A percentile compares a stretch with the other conserved stretches of the same genome.
Evolutionary conservation across 2,329 filamentous ascomycete species (phyloP).

Genomic region (Pseudogymnoascus sp.): DNA sequence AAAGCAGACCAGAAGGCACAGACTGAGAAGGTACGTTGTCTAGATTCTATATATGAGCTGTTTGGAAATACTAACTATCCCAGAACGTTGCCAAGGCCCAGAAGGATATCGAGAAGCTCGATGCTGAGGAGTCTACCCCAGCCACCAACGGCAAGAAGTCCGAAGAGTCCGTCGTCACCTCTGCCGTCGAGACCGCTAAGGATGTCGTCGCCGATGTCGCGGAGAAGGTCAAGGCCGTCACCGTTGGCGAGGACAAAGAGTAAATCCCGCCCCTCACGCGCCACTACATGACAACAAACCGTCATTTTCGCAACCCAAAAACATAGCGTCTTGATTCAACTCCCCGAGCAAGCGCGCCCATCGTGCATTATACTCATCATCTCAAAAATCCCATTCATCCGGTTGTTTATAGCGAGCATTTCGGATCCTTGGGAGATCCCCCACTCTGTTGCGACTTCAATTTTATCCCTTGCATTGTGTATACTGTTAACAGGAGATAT

Average conservation of each 20-base stretch:
- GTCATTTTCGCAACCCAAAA: neutral
- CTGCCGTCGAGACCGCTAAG: conserved; percentile 30
- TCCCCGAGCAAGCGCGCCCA: neutral
- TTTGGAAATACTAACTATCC: conserved; percentile 27
- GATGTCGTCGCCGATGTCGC: conserved; percentile 50
- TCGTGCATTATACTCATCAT: neutral
- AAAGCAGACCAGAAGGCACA: conserved; percentile 82
- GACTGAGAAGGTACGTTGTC: conserved; percentile 66
- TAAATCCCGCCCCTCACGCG: conserved; percentile 12
- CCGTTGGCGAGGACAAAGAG: conserved; percentile 45
- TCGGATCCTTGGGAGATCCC: conserved; percentile 2
- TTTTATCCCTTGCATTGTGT: conserved; percentile 6
- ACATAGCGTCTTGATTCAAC: neutral
- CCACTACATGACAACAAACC: neutral
- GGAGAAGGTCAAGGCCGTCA: conserved; percentile 52
- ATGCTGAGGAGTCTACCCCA: conserved; percentile 53
- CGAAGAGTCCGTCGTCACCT: conserved; percentile 10
- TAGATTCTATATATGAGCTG: neutral
- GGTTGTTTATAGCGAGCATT: conserved; percentile 2
- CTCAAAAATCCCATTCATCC: neutral
- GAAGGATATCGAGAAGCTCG: conserved; percentile 86
- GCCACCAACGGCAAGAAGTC: conserved; percentile 24
- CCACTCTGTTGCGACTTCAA: conserved; percentile 3
- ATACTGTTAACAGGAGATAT: conserved; percentile 6
- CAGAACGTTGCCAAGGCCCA: conserved; percentile 96